phyloP scores from a whole-genome alignment of 805 yeast genomes.

The Kurtzmaniella cleridarum region DNA sequence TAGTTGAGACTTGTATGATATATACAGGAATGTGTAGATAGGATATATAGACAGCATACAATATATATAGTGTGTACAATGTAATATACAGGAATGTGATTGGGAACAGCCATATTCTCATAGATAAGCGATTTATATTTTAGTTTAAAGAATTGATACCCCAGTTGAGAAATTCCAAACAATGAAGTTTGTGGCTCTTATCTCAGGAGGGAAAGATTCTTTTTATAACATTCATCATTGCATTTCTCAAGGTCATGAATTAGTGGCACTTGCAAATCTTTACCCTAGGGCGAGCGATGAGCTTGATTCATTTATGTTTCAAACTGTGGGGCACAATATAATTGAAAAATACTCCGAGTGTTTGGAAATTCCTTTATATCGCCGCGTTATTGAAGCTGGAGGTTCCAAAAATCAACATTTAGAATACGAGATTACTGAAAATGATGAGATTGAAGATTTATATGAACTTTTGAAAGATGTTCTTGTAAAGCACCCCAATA shows the following conservation, averaged over 20 bases:
- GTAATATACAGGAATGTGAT: no score
- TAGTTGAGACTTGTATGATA: no score
- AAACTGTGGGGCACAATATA: constrained; percentile 90
- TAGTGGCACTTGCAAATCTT: constrained; percentile 80
- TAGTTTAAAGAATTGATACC: no score
- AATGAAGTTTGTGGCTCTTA: constrained; percentile 89
- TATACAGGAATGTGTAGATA: no score
- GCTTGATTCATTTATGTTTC: constrained; percentile 93
- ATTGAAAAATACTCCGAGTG: constrained; percentile 62
- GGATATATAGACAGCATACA: no score
- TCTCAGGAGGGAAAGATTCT: constrained; percentile 96
- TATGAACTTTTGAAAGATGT: constrained; percentile 48
- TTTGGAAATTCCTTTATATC: constrained; percentile 72
- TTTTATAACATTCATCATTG: constrained; percentile 87
- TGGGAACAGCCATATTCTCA: no score
- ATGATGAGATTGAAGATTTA: constrained; percentile 89
- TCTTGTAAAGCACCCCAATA: constrained; percentile 53
- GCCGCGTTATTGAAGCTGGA: constrained; percentile 56
- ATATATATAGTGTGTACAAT: no score
- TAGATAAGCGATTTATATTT: no score
- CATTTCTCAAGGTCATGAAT: constrained; percentile 75
- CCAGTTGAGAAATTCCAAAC: no score
- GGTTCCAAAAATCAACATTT: constrained; percentile 56
- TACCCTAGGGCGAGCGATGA: constrained; percentile 48
- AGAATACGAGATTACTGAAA: constrained; percentile 61